Evolutionary conservation across 805 yeast genomes (phyloP).

Genomic region (Pichia rugopelliculosa): DNA sequence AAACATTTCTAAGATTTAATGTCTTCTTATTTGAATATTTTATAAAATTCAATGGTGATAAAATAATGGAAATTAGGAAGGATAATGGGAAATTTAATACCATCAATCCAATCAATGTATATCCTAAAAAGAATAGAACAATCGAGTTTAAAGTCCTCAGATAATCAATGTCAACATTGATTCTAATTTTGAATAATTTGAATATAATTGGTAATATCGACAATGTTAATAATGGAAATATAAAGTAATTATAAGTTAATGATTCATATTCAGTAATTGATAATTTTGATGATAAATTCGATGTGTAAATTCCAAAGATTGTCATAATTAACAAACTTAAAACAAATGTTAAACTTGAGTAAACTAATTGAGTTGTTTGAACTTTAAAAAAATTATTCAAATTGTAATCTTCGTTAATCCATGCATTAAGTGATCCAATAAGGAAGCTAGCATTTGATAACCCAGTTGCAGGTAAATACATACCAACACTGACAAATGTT

Average conservation of each 20-base stretch:
- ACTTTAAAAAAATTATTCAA: conserved; percentile 15
- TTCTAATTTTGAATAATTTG: background rate
- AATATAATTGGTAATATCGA: conserved; percentile 6
- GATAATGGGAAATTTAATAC: conserved; percentile 84
- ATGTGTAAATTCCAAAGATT: conserved; percentile 20
- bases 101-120: conserved; percentile 62
- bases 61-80: conserved; percentile 56
- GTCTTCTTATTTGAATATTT: conserved; percentile 26
- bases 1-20: conserved; percentile 2
- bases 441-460: conserved; percentile 63
- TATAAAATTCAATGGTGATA: conserved; percentile 68
- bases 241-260: conserved; percentile 8
- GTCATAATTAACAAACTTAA: conserved; percentile 18
- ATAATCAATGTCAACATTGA: conserved; percentile 16
- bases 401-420: conserved; percentile 37
- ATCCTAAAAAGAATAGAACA: conserved; percentile 50
- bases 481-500: conserved; percentile 85
- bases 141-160: conserved; percentile 21
- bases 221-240: conserved; percentile 15
- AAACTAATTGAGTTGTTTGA: conserved; percentile 18
- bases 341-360: conserved; percentile 27
- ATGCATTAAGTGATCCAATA: conserved; percentile 53
- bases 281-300: background rate
- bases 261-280: background rate
- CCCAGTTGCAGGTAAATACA: conserved; percentile 82